Evolutionary conservation across 2,329 filamentous ascomycete species (phyloP), one percentile per base, ranked within the genome.

Genomic region (Ophiostoma piceae): DNA sequence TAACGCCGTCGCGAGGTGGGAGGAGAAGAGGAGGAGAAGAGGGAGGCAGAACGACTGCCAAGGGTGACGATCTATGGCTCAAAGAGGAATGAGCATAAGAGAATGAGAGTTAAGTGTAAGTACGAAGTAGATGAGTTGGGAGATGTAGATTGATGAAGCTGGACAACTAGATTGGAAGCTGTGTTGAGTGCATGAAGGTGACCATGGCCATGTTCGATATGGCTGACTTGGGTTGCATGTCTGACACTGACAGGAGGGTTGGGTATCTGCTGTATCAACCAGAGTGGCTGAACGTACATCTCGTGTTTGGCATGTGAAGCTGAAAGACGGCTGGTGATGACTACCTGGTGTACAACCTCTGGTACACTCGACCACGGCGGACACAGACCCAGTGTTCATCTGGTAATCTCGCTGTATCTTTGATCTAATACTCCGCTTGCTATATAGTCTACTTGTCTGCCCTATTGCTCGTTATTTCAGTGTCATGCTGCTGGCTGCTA

Each of bases 81-180:
- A 65, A 65, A 65, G 7, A 65, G 62, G 62, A 65, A 65, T 65
- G 35, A 65, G 62, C 16, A 12, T 39, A 65, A 65, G 62, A 12
- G 8, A 57, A 26, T 12, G 9, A 22, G 22, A 26, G 51, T 57
- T 9, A 14, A 12, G 22, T 16, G 51, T 26, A 3, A 26, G n/a
- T n/a, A n/a, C n/a, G n/a, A n/a, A n/a, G 9, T 12, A n/a, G 8
- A 57, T 29, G 22, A 14, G 51, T 3, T 12, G 12, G 16, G 4
- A 47, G 5, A 26, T 14, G 22, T 14, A 8, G 12, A 6, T 26
- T 4, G n/a, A 26, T 57, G 51, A 26, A 26, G 51, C 9, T 12
- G 47, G n/a, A 22, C 19, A 22, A 1, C 47, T 6, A n/a, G 47
- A 54, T 54, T 54, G 51, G 51, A 8, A 8, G 51, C 29, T n/a